Conservation (phyloP, 352 stramenopile genomes). For the Globisporangium middletonii region DNA sequence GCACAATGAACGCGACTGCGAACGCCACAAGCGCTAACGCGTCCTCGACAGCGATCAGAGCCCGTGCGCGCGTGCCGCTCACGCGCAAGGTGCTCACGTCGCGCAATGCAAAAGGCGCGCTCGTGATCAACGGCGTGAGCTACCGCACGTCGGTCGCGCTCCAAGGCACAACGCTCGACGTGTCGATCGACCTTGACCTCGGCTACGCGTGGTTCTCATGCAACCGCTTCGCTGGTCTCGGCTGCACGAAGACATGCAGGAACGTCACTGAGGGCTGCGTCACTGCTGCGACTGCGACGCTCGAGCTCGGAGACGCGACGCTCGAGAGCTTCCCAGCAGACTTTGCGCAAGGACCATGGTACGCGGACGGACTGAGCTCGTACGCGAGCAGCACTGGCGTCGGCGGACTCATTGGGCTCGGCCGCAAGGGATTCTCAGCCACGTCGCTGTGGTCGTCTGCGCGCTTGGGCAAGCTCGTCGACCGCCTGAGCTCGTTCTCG, state of each 20-base stretch:
- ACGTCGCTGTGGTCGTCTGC: background rate
- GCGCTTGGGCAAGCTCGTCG: background rate
- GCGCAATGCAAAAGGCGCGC: no score
- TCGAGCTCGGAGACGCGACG: background rate
- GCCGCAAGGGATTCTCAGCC: no score
- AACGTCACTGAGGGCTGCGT: background rate
- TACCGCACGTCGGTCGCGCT: background rate
- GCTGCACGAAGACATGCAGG: background rate
- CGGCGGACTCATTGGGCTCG: background rate
- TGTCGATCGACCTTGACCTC: background rate
- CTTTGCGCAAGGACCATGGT: background rate
- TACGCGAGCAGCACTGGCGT: background rate
- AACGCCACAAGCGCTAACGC: no score
- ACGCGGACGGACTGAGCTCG: background rate
- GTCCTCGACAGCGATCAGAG: no score
- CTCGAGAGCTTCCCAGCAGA: background rate
- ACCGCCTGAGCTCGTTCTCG: background rate
- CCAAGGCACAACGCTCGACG: background rate
- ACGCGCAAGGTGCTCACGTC: no score
- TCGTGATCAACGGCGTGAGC: background rate
- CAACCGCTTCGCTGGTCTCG: background rate
- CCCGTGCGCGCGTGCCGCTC: no score
- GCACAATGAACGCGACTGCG: no score
- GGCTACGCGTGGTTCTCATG: constrained; percentile 3
- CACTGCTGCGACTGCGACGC: background rate